Evolutionary conservation across 179 eudicot genomes (phyloP), one percentile per base, ranked within the genome.

Genomic region (Heliamphora pulchella): DNA sequence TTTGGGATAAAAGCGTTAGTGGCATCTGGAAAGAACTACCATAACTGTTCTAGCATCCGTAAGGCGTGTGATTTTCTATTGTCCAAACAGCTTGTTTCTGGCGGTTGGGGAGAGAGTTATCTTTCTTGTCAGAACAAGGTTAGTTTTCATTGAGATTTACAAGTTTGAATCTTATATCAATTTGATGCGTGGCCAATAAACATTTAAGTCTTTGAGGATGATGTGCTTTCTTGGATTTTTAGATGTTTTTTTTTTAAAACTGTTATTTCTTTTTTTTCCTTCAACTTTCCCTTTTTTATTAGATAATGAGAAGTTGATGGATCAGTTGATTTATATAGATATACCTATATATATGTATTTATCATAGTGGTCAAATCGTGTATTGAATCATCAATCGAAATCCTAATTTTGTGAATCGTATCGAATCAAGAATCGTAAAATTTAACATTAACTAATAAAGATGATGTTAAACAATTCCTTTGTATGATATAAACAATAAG

Each of bases 91-190:
- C 88, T 91, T 73, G 86, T 87, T 75, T 89, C 87, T 63, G 98
- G 98, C 85, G 98, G 98, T 69, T 94, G 98, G 98, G 97, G 97
- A 84, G 98, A 94, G 86, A 94, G 97, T 87, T 95, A 95, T 79
- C 95, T 93, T 85, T 95, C 98, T 76, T 91, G 95, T 87, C 95
- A 91, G 70, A 87, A 92, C 88, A 92, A 91, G 98, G 98, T 95
- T 44, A 20, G 53, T 67, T 55, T 67, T 55, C 66, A 57, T 47
- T 64, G 22, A 43, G 14, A 57, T 81, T 44, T 75, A 63, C 65
- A 58, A 31, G 31, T 31, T 31, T 31, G 31, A 31, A 31, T 54
- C 8, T 47, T 48, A 4, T 75, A 15, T 2, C 43, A 8, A 10
- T 59, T 59, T 41, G 43, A 59, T 39, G 15, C 10, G n/a, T 43